These are phyloP conservation scores for Trichoderma oligosporum DNA, from an alignment of 2,329 filamentous ascomycete species.

Conservation along the genomic window DNA sequence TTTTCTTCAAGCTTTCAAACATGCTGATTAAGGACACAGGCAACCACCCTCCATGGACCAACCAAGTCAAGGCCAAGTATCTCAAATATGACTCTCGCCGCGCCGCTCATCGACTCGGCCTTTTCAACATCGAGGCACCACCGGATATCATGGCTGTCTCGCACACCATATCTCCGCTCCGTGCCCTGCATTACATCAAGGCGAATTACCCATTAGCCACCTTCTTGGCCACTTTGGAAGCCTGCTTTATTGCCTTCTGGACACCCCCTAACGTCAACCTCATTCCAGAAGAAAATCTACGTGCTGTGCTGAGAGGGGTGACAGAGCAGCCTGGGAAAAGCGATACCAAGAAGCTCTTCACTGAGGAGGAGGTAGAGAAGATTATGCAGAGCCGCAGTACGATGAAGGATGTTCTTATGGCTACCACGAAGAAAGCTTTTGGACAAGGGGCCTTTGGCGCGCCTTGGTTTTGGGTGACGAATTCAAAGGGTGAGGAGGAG, in stretches of 20 bases:
- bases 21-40: conserved; percentile 39
- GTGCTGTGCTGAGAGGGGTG: conserved; percentile 34
- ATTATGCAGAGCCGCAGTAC: conserved; percentile 54
- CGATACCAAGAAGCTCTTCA: conserved; percentile 40
- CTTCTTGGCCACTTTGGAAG: conserved; percentile 52
- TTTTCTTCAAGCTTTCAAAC: background rate
- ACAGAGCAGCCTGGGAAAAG: conserved; percentile 26
- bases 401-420: conserved; percentile 45
- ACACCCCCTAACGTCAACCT: conserved; percentile 55
- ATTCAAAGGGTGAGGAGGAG: conserved; percentile 55
- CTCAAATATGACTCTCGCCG: conserved; percentile 41
- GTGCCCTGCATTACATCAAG: conserved; percentile 65
- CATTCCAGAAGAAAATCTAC: conserved; percentile 53
- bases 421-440: conserved; percentile 58
- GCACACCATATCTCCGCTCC: conserved; percentile 54
- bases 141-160: conserved; percentile 42
- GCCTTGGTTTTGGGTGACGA: conserved; percentile 70
- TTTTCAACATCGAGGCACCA: conserved; percentile 37
- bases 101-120: conserved; percentile 37
- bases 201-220: conserved; percentile 44
- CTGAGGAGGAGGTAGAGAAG: conserved; percentile 46
- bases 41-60: conserved; percentile 71
- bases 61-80: conserved; percentile 64
- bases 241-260: conserved; percentile 62
- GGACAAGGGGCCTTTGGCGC: conserved; percentile 69